Evolutionary conservation across 2,329 filamentous ascomycete species (phyloP).

Genomic region (Nemania abortiva): DNA sequence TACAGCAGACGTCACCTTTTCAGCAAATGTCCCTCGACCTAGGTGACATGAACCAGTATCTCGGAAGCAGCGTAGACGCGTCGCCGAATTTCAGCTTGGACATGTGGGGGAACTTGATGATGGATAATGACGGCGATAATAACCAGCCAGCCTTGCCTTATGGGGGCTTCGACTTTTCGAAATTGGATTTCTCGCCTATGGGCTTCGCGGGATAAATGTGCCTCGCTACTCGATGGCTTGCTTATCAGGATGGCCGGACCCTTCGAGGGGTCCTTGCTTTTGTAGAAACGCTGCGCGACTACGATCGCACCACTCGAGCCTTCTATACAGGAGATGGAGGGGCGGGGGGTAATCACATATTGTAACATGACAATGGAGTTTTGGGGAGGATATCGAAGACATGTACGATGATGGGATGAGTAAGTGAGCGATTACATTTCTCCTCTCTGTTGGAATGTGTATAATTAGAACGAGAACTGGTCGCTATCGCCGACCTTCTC

Average conservation of each 20-base stretch:
- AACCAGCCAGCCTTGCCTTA: conserved; percentile 28
- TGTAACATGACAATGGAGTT: conserved; percentile 5
- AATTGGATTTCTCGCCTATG: conserved; percentile 31
- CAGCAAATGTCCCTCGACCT: conserved; percentile 28
- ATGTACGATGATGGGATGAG: conserved; percentile 8
- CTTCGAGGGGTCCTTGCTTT: background rate
- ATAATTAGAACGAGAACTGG: conserved; percentile 11
- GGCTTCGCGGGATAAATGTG: conserved; percentile 13
- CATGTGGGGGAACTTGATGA: conserved; percentile 39
- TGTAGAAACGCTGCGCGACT: background rate
- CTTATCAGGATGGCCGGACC: background rate
- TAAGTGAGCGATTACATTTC: conserved; percentile 12
- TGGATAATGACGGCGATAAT: conserved; percentile 24
- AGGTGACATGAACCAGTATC: conserved; percentile 28
- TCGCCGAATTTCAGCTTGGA: conserved; percentile 30
- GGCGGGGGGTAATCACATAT: background rate
- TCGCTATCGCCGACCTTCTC: conserved; percentile 5
- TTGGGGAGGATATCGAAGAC: background rate
- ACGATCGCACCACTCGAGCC: background rate
- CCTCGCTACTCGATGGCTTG: background rate
- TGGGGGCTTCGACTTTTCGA: conserved; percentile 31
- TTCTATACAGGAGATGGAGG: background rate
- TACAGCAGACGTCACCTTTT: conserved; percentile 26
- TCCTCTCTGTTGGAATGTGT: conserved; percentile 25
- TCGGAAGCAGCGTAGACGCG: conserved; percentile 17